Evolutionary conservation across 2,329 filamentous ascomycete genomes (phyloP).

Genomic region (Nectriaceae sp.): DNA sequence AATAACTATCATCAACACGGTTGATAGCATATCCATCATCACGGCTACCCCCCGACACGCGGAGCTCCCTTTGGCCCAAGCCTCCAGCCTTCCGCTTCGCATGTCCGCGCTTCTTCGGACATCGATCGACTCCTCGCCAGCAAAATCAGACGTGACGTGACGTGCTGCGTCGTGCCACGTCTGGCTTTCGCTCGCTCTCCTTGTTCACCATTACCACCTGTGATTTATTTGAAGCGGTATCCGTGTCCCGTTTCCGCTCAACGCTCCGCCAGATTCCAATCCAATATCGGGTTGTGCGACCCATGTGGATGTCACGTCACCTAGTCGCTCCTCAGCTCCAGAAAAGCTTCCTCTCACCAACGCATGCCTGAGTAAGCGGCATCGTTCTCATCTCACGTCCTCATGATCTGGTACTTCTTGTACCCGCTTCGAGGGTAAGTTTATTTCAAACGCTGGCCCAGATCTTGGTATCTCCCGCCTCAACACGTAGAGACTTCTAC

Average conservation of each 20-base stretch:
- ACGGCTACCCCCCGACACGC: not conserved
- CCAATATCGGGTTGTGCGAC: not conserved
- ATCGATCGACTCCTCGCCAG: not conserved
- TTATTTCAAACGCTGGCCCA: too few relatives aligned
- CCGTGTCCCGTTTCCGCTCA: not conserved
- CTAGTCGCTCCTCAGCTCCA: not conserved
- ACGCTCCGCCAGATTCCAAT: not conserved
- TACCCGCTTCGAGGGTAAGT: conserved; percentile 77
- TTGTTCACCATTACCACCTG: not conserved
- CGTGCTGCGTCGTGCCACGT: not conserved
- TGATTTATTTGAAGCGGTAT: not conserved
- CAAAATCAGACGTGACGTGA: not conserved
- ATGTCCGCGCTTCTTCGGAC: not conserved
- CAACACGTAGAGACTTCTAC: conserved; percentile 11
- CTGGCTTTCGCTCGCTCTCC: not conserved
- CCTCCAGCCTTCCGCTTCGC: not conserved
- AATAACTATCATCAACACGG: not conserved
- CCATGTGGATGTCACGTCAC: conserved; percentile 1
- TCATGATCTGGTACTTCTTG: conserved; percentile 76
- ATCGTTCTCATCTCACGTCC: conserved; percentile 22
- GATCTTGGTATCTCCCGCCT: conserved; percentile 10
- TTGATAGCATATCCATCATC: not conserved
- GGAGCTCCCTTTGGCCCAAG: not conserved
- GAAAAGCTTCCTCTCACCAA: conserved; percentile 1
- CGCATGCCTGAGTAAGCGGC: conserved; percentile 25